Conservation (phyloP, 208 protist genomes). For the Endotrypanum monterogeii region DNA sequence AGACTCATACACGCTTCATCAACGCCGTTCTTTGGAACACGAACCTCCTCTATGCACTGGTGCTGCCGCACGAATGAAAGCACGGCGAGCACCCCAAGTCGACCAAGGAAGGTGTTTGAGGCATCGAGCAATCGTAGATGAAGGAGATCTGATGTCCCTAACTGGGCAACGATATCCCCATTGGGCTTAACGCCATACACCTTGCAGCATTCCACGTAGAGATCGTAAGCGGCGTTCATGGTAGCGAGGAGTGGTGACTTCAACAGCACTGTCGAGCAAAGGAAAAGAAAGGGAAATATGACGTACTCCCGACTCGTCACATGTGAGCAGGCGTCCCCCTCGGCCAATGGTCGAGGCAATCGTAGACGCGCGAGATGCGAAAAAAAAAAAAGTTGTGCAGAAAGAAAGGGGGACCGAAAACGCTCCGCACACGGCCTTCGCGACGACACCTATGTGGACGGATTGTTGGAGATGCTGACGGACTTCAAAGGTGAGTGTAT, state of each 20-base stretch:
- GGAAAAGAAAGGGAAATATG: background rate
- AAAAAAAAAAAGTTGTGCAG: background rate
- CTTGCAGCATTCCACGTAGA: conserved; percentile 80
- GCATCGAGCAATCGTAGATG: conserved; percentile 61
- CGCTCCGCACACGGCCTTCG: background rate
- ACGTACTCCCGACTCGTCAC: background rate
- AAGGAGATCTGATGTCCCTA: conserved; percentile 57
- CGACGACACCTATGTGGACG: background rate
- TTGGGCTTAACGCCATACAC: conserved; percentile 67
- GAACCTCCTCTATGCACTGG: conserved; percentile 53
- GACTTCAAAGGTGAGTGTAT: too few species aligned
- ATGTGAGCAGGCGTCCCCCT: background rate
- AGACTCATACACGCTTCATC: conserved; percentile 63
- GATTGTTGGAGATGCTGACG: background rate
- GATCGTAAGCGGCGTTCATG: conserved; percentile 19
- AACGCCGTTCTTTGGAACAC: conserved; percentile 68
- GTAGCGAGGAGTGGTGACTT: background rate
- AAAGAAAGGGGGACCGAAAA: too few species aligned
- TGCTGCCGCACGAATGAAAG: conserved; percentile 70
- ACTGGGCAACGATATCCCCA: conserved; percentile 53
- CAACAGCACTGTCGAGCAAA: background rate
- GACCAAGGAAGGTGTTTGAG: conserved; percentile 77
- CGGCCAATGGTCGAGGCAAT: background rate
- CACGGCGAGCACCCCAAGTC: conserved; percentile 65
- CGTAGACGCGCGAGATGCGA: background rate